Percentiles rank a stretch among this genome's conserved stretches.
Evolutionary conservation across 2,329 filamentous ascomycete genomes (phyloP).

Genomic region (Fusarium setosum): DNA sequence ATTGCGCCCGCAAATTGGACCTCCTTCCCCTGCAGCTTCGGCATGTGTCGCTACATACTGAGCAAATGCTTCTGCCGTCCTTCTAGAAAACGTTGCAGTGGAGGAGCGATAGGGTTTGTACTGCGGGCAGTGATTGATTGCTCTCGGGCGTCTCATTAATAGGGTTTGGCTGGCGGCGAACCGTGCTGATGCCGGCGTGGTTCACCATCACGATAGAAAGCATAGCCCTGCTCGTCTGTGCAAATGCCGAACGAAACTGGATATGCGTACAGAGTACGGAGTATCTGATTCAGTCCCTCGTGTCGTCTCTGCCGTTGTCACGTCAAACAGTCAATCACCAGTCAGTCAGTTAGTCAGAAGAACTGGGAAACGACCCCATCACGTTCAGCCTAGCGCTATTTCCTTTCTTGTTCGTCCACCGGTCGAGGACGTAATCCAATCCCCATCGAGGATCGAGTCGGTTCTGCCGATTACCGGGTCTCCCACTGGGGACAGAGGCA

Average conservation of each 20-base stretch:
- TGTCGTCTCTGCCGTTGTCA: conserved; percentile 1
- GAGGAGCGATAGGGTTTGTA: conserved; percentile 15
- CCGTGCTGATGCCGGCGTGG: conserved; percentile 27
- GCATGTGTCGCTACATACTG: background rate
- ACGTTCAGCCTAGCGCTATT: conserved; percentile 12
- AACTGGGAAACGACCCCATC: conserved; percentile 14
- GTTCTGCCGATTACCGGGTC: conserved; percentile 21
- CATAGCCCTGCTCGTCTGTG: conserved; percentile 1
- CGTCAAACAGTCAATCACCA: conserved; percentile 4
- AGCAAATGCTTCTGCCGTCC: conserved; percentile 43
- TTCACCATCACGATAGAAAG: background rate
- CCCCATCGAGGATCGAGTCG: conserved; percentile 14
- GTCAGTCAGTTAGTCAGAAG: conserved; percentile 26
- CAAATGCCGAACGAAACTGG: conserved; percentile 4
- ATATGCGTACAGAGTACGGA: background rate
- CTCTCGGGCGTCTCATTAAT: conserved; percentile 15
- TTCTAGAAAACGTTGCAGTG: conserved; percentile 45
- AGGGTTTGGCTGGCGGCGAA: conserved; percentile 27
- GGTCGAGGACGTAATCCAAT: conserved; percentile 14
- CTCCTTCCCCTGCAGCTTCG: conserved; percentile 28
- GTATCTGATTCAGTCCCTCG: background rate
- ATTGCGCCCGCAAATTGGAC: conserved; percentile 38
- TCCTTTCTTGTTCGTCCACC: background rate
- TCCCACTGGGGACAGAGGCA: conserved; percentile 5
- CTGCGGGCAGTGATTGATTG: conserved; percentile 13